A percentile compares a stretch with the other conserved stretches of the same genome.
These are phyloP conservation scores for Fusarium palustre DNA, from an alignment of 2,329 filamentous ascomycete species.

Conservation along the genomic window DNA sequence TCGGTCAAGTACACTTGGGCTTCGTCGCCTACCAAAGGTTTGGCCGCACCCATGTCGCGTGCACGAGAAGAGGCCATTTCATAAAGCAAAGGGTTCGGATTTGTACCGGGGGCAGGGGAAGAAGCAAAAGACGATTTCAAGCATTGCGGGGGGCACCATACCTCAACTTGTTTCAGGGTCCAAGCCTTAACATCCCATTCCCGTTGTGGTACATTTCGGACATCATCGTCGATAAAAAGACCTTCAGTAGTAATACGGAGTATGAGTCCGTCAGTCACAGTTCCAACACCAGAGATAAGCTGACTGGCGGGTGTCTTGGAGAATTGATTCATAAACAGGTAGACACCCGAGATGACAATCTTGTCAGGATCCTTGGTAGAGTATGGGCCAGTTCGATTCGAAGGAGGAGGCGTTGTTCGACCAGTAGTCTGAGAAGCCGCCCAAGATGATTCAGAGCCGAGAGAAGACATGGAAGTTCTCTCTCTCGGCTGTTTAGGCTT, in stretches of 20 bases:
- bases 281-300: conserved; percentile 83
- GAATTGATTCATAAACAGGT: conserved; percentile 90
- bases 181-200: conserved; percentile 99
- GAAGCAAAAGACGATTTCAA: conserved; percentile 58
- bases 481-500: conserved; percentile 69
- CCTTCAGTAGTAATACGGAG: conserved; percentile 93
- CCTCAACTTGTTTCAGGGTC: conserved; percentile 93
- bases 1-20: conserved; percentile 73
- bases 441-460: conserved; percentile 85
- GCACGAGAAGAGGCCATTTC: conserved; percentile 61
- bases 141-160: conserved; percentile 79
- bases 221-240: conserved; percentile 96
- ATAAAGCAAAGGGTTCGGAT: conserved; percentile 58
- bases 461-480: conserved; percentile 74
- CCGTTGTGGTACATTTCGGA: conserved; percentile 88
- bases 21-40: conserved; percentile 70
- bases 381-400: conserved; percentile 80
- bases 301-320: conserved; percentile 91
- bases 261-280: conserved; percentile 91
- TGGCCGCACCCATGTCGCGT: conserved; percentile 63
- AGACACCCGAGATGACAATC: conserved; percentile 94
- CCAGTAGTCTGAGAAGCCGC: conserved; percentile 86
- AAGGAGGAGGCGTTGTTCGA: conserved; percentile 84
- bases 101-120: conserved; percentile 55
- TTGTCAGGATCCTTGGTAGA: conserved; percentile 92